Base-by-base conservation (phyloP, 2,329 filamentous ascomycete species). In the Leptographium lundbergii region DNA sequence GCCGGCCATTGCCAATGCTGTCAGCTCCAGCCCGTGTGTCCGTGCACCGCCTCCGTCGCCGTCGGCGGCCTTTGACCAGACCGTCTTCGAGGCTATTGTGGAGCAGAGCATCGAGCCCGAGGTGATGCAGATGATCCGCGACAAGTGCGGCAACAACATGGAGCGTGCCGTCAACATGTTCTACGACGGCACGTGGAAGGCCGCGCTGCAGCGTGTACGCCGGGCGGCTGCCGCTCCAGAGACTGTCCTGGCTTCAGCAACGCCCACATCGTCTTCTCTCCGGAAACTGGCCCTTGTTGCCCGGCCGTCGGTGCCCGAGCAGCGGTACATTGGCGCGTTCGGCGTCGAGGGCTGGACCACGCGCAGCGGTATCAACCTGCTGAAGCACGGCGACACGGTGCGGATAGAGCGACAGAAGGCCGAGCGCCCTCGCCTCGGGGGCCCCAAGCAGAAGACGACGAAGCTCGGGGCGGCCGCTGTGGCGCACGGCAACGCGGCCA, bases 291-390 rank as follows among this genome's bases (percentile, higher is more conserved):
- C 14, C 4, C 56, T 22, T 3, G 22, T n/a, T 7, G 58, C 36
- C 63, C n/a, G 58, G 22, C 10, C 36, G 27, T 66, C 61, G 5
- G 72, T 74, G 58, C 74, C 76, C 0, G 66, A 69, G 3, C 70
- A 67, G 39, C 74, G 94, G 67, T 99, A 97, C 66, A 81, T 97
- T 61, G 94, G 94, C 22, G 89, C 91, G 0, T 94, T 97, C 71
- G 94, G 94, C 10, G 91, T 89, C 5, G 89, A 87, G 58, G 94
- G 86, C 5, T 99, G 94, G 94, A 86, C 89, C 6, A 97, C 92
- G 4, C 84, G 86, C 66, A 96, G 90, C 69, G 92, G 92, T 0
- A 74, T 74, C 3, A 82, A 82, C 45, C 69, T 96, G 6, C 69
- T 99, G 29, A 87, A 84, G 64, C 88, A 95, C 66, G 90, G 88